Evolutionary conservation across 176 grass and related monocot genomes (phyloP).

Genomic region (Hordeum marinum): DNA sequence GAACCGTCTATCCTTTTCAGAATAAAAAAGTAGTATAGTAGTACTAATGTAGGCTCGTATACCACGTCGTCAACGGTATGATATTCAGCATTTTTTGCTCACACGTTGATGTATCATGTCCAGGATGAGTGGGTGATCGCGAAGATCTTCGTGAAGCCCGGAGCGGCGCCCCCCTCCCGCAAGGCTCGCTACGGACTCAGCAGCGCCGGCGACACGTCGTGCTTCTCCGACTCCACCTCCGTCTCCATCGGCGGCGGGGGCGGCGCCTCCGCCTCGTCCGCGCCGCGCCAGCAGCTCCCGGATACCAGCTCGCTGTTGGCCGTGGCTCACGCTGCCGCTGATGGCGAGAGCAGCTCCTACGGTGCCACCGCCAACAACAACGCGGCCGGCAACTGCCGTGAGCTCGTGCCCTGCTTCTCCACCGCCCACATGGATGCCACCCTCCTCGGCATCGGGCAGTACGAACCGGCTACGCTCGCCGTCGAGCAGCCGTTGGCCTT

Average conservation of each 20-base stretch:
- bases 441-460: conserved; percentile 35
- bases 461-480: conserved; percentile 26
- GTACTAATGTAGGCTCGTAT: background rate
- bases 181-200: conserved; percentile 47
- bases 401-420: conserved; percentile 99
- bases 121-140: conserved; percentile 98
- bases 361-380: conserved; percentile 4
- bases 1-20: too few species aligned
- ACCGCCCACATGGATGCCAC: conserved; percentile 31
- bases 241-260: conserved; percentile 38
- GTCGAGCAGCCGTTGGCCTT: conserved; percentile 24
- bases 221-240: conserved; percentile 71
- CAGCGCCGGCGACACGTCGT: conserved; percentile 19
- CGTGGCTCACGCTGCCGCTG: background rate
- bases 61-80: background rate
- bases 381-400: conserved; percentile 38
- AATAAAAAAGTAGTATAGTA: background rate
- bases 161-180: background rate
- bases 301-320: conserved; percentile 35
- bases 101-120: background rate
- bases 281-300: conserved; percentile 27
- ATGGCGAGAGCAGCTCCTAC: conserved; percentile 36
- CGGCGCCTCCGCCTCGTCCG: conserved; percentile 45
- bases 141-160: conserved; percentile 72
- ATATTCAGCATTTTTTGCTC: background rate